A percentile compares a stretch with the other conserved stretches of the same genome.
Conservation (phyloP, 2,329 filamentous ascomycete species). For the Colletotrichum sp. region DNA sequence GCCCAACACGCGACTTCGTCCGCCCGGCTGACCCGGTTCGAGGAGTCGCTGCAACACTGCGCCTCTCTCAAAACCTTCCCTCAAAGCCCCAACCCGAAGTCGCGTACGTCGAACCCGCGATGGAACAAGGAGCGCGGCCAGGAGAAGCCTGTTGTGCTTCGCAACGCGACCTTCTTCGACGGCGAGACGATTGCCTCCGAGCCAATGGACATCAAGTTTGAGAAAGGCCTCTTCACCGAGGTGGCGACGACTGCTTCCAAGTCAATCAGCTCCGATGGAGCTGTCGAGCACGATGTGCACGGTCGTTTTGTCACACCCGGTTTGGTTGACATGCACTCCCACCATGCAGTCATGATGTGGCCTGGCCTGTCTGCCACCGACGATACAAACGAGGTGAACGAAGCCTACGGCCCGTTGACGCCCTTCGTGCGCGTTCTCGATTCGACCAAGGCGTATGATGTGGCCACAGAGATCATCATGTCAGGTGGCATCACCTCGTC, state of each 20-base stretch:
- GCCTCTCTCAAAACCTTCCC: constrained; percentile 12
- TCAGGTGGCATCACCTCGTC: constrained; percentile 50
- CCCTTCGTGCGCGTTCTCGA: constrained; percentile 42
- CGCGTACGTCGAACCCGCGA: constrained; percentile 36
- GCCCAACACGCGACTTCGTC: constrained; percentile 8
- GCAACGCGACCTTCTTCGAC: constrained; percentile 48
- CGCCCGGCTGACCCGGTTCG: constrained; percentile 1
- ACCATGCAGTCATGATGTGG: constrained; percentile 39
- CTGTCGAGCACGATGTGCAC: constrained; percentile 32
- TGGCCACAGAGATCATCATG: constrained; percentile 38
- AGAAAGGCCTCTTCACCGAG: constrained; percentile 38
- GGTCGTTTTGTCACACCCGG: constrained; percentile 48
- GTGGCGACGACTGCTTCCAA: constrained; percentile 28
- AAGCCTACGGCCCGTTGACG: constrained; percentile 36
- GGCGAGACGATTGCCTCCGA: constrained; percentile 37
- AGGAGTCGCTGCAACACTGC: constrained; percentile 15
- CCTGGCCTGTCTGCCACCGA: constrained; percentile 32
- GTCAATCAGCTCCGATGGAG: background rate
- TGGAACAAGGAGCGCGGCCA: constrained; percentile 44
- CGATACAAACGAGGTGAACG: constrained; percentile 42
- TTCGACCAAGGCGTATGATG: constrained; percentile 45
- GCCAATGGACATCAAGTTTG: constrained; percentile 41
- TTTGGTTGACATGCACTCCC: constrained; percentile 51
- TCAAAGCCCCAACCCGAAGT: constrained; percentile 1
- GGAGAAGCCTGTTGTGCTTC: constrained; percentile 37